These are phyloP conservation scores for Leccinellum luteum DNA, from an alignment of 768 basidiomycete species.

Conservation along the genomic window DNA sequence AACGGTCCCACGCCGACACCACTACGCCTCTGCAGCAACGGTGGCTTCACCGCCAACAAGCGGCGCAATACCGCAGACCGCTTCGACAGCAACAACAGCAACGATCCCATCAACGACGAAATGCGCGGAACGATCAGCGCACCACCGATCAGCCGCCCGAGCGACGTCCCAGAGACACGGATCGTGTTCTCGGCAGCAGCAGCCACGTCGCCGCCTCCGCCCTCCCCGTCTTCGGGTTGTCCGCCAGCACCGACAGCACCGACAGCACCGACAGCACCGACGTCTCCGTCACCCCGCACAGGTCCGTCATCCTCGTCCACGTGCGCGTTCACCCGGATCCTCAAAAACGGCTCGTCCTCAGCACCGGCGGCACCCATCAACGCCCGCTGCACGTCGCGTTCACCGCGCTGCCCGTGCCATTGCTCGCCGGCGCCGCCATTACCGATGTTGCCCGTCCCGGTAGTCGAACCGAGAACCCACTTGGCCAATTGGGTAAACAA, in stretches of 20 bases:
- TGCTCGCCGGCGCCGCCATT: conserved; percentile 1
- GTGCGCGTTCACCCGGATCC: conserved; percentile 33
- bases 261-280: neutral
- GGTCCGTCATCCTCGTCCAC: conserved; percentile 28
- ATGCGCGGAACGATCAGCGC: conserved; percentile 68
- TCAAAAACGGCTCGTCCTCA: conserved; percentile 31
- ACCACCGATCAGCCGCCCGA: conserved; percentile 68
- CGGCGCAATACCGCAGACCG: conserved; percentile 26
- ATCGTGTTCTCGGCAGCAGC: conserved; percentile 59
- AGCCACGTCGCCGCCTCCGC: conserved; percentile 33
- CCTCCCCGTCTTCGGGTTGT: conserved; percentile 9
- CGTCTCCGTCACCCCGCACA: neutral
- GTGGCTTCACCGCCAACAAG: conserved; percentile 23
- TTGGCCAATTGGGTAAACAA: conserved; percentile 40
- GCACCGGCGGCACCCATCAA: conserved; percentile 21
- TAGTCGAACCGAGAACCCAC: conserved; percentile 41
- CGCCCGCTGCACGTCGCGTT: conserved; percentile 19
- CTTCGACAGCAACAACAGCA: conserved; percentile 55
- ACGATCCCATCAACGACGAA: conserved; percentile 59
- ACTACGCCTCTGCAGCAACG: conserved; percentile 3
- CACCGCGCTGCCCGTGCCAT: conserved; percentile 14
- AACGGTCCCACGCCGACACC: conserved; percentile 19
- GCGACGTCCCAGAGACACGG: conserved; percentile 52
- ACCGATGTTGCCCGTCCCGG: neutral
- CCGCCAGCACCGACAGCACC: neutral